Conservation (phyloP, 192 early-diverging fungal species). For the Dissophora ornata region DNA sequence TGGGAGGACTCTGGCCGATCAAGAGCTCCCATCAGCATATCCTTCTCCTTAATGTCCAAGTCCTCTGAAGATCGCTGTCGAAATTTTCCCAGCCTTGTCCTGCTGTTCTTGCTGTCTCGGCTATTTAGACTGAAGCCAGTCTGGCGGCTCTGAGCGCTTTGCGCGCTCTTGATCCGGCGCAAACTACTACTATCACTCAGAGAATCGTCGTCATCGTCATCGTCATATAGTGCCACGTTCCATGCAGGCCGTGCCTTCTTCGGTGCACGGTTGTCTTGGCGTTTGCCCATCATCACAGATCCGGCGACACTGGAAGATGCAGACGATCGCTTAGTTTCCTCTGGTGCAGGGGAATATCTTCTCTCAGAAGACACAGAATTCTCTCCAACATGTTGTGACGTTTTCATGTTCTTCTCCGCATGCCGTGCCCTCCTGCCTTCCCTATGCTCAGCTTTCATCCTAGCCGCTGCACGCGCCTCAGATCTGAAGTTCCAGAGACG, state of each 20-base stretch:
- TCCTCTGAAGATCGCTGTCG: neutral
- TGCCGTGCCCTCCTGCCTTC: neutral
- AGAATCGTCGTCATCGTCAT: constrained; percentile 15
- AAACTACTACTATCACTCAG: constrained; percentile 14
- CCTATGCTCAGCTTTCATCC: constrained; percentile 11
- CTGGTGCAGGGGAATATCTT: too few relatives aligned
- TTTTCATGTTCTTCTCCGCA: neutral
- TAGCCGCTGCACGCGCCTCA: constrained; percentile 23
- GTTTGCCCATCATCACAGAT: too few relatives aligned
- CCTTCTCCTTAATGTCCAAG: neutral
- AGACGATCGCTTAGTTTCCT: neutral
- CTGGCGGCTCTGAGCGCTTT: neutral
- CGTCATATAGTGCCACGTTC: constrained; percentile 46
- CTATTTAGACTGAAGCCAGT: too few relatives aligned
- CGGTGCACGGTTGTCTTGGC: neutral
- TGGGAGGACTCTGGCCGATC: neutral
- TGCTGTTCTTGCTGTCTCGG: neutral
- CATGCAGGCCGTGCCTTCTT: constrained; percentile 36
- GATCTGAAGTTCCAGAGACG: constrained; percentile 20
- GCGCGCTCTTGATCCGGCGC: neutral
- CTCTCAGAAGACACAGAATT: too few relatives aligned
- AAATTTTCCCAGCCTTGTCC: neutral
- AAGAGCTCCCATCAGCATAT: constrained; percentile 2
- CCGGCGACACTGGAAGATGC: neutral
- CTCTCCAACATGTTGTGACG: neutral